These are phyloP conservation scores for Microbotryum saponariae DNA, from an alignment of 1,284 basidiomycete genomes.

Conservation along the genomic window DNA sequence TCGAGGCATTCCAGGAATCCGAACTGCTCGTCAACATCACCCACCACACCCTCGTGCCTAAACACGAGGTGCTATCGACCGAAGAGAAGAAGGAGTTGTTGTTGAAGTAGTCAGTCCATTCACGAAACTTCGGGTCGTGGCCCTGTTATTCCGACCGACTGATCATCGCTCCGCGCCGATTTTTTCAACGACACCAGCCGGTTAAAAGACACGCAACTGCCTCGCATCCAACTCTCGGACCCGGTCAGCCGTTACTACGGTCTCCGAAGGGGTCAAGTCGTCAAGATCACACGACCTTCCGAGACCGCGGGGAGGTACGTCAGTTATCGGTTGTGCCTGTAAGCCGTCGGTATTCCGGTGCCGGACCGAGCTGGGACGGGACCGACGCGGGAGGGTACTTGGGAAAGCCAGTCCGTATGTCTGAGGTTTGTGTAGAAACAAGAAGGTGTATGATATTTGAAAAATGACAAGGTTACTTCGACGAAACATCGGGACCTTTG, in stretches of 20 bases:
- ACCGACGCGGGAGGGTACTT: too few species aligned
- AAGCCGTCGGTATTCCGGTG: too few species aligned
- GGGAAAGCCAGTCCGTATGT: too few species aligned
- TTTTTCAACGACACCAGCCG: slow-evolving; percentile 55
- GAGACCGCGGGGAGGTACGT: slow-evolving; percentile 95
- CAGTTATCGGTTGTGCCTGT: neutral
- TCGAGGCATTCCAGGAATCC: slow-evolving; percentile 95
- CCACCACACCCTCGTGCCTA: slow-evolving; percentile 82
- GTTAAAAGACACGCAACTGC: slow-evolving; percentile 94
- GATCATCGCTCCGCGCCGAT: neutral
- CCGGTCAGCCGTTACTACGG: slow-evolving; percentile 98
- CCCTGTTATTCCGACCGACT: neutral
- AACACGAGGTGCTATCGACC: slow-evolving; percentile 76
- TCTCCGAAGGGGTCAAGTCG: slow-evolving; percentile 86
- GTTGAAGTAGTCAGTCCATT: slow-evolving; percentile 76
- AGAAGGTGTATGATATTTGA: too few species aligned
- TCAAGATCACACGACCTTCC: slow-evolving; percentile 94
- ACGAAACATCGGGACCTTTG: too few species aligned
- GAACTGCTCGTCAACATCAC: slow-evolving; percentile 97
- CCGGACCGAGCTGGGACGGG: too few species aligned
- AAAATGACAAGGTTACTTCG: too few species aligned
- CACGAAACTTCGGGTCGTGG: neutral
- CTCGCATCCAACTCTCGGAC: slow-evolving; percentile 90
- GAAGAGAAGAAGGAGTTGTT: slow-evolving; percentile 75
- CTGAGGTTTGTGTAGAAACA: too few species aligned